Conservation (phyloP, 2,329 filamentous ascomycete species). For the Coleophoma crateriformis region DNA sequence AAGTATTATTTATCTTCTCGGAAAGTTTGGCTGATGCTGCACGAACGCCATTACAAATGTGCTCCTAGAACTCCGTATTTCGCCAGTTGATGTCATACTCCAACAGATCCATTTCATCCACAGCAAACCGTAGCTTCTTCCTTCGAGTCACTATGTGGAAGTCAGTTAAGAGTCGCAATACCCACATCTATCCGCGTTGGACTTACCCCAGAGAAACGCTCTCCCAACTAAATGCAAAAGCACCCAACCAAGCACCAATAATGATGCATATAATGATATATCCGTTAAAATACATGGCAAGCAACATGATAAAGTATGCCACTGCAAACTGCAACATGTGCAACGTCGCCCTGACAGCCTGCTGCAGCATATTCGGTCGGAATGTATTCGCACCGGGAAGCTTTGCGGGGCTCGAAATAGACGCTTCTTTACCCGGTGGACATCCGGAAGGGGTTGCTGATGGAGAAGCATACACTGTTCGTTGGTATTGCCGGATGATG, state of each 20-base stretch:
- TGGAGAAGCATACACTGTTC: conserved; percentile 20
- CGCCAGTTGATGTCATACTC: too few relatives aligned
- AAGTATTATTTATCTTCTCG: too few relatives aligned
- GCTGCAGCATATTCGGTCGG: conserved; percentile 58
- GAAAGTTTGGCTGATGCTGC: too few relatives aligned
- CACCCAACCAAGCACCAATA: conserved; percentile 67
- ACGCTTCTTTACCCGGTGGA: background rate
- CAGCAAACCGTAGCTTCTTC: conserved; percentile 19
- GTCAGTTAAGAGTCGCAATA: background rate
- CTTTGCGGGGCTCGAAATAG: background rate
- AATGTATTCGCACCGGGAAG: conserved; percentile 22
- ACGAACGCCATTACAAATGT: too few relatives aligned
- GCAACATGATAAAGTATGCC: conserved; percentile 75
- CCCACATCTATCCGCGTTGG: background rate
- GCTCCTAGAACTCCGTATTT: too few relatives aligned
- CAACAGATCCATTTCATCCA: conserved; percentile 8
- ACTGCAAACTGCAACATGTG: conserved; percentile 69
- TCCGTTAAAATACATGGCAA: conserved; percentile 58
- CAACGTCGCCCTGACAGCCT: conserved; percentile 58
- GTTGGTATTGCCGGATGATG: conserved; percentile 48
- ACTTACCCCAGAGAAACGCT: conserved; percentile 27
- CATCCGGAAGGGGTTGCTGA: background rate
- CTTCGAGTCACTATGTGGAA: conserved; percentile 7
- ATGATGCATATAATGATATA: conserved; percentile 81
- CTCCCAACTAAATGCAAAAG: conserved; percentile 72